Percentiles rank a stretch among this genome's conserved stretches.
phyloP scores from a whole-genome alignment of 2,329 filamentous ascomycete species.

The Neonectria magnoliae region DNA sequence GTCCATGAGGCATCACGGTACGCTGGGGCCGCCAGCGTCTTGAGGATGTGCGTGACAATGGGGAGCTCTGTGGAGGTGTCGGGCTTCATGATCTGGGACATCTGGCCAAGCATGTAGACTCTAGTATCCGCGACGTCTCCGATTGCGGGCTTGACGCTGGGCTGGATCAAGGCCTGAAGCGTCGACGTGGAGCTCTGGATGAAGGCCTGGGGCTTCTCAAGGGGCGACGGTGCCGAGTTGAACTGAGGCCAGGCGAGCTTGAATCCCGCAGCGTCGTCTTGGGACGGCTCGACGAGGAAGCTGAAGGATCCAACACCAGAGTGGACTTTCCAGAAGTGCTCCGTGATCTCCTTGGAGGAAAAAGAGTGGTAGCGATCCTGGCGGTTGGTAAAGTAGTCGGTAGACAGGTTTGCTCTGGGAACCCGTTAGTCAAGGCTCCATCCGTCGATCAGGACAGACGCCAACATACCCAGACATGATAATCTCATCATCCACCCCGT shows the following conservation, averaged over 20 bases:
- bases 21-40: slow-evolving; percentile 69
- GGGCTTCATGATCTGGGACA: slow-evolving; percentile 83
- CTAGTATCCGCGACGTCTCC: slow-evolving; percentile 66
- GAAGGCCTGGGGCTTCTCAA: slow-evolving; percentile 76
- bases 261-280: slow-evolving; percentile 65
- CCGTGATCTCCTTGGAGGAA: slow-evolving; percentile 78
- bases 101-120: slow-evolving; percentile 87
- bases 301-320: slow-evolving; percentile 81
- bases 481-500: slow-evolving; percentile 93
- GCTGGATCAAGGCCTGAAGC: slow-evolving; percentile 72
- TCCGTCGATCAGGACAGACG: neutral
- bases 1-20: slow-evolving; percentile 84
- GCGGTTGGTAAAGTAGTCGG: slow-evolving; percentile 95
- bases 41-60: slow-evolving; percentile 78
- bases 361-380: slow-evolving; percentile 96
- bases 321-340: slow-evolving; percentile 85
- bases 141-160: slow-evolving; percentile 17
- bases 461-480: slow-evolving; percentile 82
- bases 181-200: slow-evolving; percentile 73
- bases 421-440: slow-evolving; percentile 27
- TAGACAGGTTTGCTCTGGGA: slow-evolving; percentile 80
- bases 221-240: slow-evolving; percentile 80
- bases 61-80: slow-evolving; percentile 91
- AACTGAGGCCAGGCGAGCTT: slow-evolving; percentile 76
- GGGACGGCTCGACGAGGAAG: slow-evolving; percentile 77